Evolutionary conservation across 495 filamentous ascomycete genomes (phyloP), one percentile per base, ranked within the genome.

Genomic region (Cetradonia linearis): DNA sequence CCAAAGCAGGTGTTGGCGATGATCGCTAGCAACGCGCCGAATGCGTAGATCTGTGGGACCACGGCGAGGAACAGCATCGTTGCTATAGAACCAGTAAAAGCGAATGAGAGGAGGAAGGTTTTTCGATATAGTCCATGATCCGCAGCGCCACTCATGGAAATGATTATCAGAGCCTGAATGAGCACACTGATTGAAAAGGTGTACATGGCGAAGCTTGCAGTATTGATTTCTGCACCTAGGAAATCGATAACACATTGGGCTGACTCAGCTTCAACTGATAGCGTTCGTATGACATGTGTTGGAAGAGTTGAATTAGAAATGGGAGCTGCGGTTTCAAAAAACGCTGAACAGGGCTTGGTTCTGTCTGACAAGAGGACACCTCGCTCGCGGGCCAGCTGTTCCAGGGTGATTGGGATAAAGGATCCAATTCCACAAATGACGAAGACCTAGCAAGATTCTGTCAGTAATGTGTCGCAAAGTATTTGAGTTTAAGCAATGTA

Each of bases 131-230:
- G 87, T 61, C 93, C 93, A 72, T 97, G 93, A 69, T 98, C 93
- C 49, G 93, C 93, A 46, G 93, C 93, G 36, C 88, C 93, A 62
- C 87, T 92, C 81, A 98, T 95, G 59, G 89, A 94, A 60, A 98
- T 86, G 33, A 98, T 94, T 37, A 98, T 71, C 25, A 96, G 71
- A 10, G 91, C 84, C 72, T 98, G 93, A 36, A 96, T 68, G 10
- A 96, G 69, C 2, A 98, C 93, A 72, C 88, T 93, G 61, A 95
- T 71, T 52, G 89, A 94, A 72, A 97, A 97, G 5, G 89, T 95
- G 74, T 97, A 98, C 87, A 98, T 91, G 60, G 94, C 93, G 71
- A 96, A 96, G 73, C 88, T 94, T 20, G 93, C 91, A 11, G 93
- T 96, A 72, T 96, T 96, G 68, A 98, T 84, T 65, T 95, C 86